Base-by-base conservation (phyloP, 352 stramenopile species). In the Pythium pectinolyticum region DNA sequence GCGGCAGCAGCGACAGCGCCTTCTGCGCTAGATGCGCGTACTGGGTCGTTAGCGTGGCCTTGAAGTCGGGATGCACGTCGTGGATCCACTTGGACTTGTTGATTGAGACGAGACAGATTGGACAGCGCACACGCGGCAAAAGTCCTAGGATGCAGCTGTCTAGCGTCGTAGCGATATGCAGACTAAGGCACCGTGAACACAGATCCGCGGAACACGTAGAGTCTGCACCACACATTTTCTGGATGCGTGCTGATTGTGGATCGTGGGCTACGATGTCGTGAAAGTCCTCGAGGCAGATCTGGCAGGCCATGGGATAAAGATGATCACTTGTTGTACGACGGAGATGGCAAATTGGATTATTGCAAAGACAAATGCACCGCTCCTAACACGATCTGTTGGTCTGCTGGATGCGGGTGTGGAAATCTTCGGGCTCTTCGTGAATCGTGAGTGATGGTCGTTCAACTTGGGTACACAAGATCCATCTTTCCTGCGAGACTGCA, bases 51-150 rank as follows among this genome's bases (percentile, higher is more conserved):
- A 41, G 12, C 5, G 19, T 14, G 43, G 22, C 22, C 2, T 5
- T 47, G n/a, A 10, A 17, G 10, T 41, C 10, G 10, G 34, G 34
- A 41, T 17, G 10, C 34, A 41, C 28, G 17, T 39, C 14, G 10
- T 28, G 6, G 19, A 41, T 40, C 47, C 47, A 54, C 28, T 40
- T 3, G 28, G 8, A 15, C 47, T 54, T 54, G 60, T 72, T 72
- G 6, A 78, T 37, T 0, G 48, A 25, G 0, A 64, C 25, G 25
- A 81, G 65, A 34, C 73, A 81, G 24, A 78, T 67, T 50, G 70
- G 73, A 50, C 73, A 81, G 43, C 66, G 66, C 19, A 77, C 66
- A 10, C 63, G 69, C 46, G 73, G 64, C 31, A 81, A 40, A 14
- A 74, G 57, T 1, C 70, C 70, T 32, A 51, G 15, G 62, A 77